Evolutionary conservation across 345 rosid genomes (phyloP).

Genomic region (Nephelium lappaceum): DNA sequence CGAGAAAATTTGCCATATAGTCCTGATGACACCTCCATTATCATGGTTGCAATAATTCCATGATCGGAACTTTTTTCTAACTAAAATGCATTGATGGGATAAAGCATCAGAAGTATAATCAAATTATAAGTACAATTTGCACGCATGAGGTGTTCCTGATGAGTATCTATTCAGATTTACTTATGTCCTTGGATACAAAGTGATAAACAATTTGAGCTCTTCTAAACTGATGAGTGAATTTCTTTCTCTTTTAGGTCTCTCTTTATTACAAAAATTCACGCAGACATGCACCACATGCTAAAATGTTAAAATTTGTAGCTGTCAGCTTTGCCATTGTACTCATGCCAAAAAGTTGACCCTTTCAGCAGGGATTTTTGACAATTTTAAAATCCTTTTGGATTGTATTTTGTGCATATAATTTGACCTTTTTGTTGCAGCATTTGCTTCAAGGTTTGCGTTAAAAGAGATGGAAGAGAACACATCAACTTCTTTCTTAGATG

Average conservation of each 20-base stretch:
- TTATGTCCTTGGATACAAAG: background rate
- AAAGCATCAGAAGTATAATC: background rate
- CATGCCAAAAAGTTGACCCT: background rate
- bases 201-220: background rate
- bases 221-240: background rate
- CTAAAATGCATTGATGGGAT: background rate
- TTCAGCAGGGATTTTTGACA: background rate
- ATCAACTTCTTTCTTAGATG: constrained; percentile 49
- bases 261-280: background rate
- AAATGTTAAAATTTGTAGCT: background rate
- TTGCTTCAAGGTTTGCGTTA: background rate
- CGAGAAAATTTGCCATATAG: too few relatives aligned
- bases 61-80: too few relatives aligned
- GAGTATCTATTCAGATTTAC: background rate
- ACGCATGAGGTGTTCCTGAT: background rate
- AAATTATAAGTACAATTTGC: background rate
- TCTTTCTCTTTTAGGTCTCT: background rate
- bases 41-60: too few relatives aligned
- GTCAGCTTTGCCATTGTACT: background rate
- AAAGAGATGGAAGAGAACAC: constrained; percentile 59
- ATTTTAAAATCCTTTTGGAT: background rate
- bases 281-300: background rate
- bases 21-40: too few relatives aligned
- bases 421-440: constrained; percentile 12
- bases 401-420: background rate